Percentiles rank a stretch among this genome's conserved stretches.
Conservation (phyloP, 305 asterid species). For the Coffea humblotiana region DNA sequence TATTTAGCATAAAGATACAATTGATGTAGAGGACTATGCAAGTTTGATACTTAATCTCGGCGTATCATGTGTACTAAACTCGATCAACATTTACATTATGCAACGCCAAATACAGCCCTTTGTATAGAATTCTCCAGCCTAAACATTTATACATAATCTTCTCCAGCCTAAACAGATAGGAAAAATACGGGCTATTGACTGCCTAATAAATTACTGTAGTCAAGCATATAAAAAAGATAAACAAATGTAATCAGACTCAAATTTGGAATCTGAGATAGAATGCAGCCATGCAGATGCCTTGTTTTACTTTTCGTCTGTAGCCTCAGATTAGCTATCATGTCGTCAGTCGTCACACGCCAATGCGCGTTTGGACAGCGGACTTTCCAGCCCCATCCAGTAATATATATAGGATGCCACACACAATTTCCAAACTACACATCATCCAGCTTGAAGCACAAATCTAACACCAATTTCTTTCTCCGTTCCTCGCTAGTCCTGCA, state of each 20-base stretch:
- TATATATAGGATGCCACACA: not conserved
- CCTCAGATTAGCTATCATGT: no score
- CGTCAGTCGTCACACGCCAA: not conserved
- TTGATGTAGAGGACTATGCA: no score
- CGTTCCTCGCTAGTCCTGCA: not conserved
- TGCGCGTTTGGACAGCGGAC: not conserved
- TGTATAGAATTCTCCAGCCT: not conserved
- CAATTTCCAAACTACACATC: not conserved
- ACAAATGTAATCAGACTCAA: not conserved
- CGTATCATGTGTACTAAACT: no score
- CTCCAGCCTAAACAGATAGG: not conserved
- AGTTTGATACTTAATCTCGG: no score
- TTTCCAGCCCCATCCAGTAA: not conserved
- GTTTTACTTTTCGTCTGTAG: not conserved
- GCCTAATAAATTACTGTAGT: not conserved
- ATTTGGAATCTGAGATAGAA: no score
- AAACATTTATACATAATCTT: not conserved
- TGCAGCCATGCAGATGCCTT: no score
- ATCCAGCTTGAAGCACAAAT: no score
- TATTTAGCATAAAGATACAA: no score
- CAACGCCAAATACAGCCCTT: not conserved
- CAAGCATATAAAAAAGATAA: not conserved
- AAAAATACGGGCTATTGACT: not conserved
- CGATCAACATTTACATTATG: not conserved
- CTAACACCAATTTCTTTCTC: not conserved